Evolutionary conservation across 2,329 filamentous ascomycete genomes (phyloP), one percentile per base, ranked within the genome.

Genomic region (Aspergillus ochraceus): DNA sequence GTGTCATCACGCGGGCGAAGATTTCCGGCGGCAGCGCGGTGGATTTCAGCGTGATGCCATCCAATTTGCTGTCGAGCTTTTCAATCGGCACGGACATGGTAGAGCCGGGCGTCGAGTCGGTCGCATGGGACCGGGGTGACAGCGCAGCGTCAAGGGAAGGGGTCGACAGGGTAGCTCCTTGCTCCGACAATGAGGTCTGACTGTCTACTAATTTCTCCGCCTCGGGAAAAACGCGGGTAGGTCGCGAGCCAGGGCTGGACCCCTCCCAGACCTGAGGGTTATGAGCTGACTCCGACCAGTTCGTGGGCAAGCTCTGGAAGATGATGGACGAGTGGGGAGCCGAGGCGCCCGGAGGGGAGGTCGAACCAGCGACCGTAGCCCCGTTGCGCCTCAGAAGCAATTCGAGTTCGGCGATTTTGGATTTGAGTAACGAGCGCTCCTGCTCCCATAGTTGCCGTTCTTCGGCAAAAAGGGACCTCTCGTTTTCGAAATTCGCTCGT

Each of bases 41-140:
- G 3, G 78, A 80, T 58, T 80, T 81, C 53, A 81, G 71, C 6
- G 75, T 80, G 58, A 81, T 81, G 6, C 79, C 79, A 60, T 81
- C 79, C 1, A 81, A 70, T 30, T 70, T 74, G 54, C 74, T 79
- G 63, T 81, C 79, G 39, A 81, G 70, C 63, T 77, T 75, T 64
- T 80, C 77, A 58, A 81, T 78, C 3, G 78, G 79, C 54, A 81
- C 76, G 2, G 78, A 73, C 9, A 79, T 68, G 36, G 75, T 72
- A 53, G 72, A 62, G 59, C 66, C 66, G 12, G 66, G 57, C 11
- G 67, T 60, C 9, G 66, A 67, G 53, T 78, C 77, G 30, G 65
- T 67, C 22, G 73, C 67, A 54, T 66, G 74, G 39, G 73, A 68
- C 49, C 70, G 69, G 4, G 76, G 74, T 6, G 77, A 78, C 20